Conservation (phyloP, 2,329 filamentous ascomycete genomes). For the Claviceps sp. region DNA sequence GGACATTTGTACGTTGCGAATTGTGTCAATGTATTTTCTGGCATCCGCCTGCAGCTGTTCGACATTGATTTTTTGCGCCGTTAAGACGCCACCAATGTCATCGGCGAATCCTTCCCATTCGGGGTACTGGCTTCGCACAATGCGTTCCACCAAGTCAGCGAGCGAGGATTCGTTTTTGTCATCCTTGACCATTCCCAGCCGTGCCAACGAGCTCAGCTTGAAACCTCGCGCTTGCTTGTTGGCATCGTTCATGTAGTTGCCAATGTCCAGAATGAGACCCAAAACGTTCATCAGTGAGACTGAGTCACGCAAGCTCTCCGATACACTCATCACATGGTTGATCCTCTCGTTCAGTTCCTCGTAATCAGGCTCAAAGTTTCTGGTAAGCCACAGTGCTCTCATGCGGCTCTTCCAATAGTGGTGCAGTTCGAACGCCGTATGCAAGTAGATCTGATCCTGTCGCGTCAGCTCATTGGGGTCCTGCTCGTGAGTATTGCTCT, state of each 20-base stretch:
- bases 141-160: slow-evolving; percentile 89
- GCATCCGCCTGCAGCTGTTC: slow-evolving; percentile 82
- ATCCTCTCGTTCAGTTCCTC: slow-evolving; percentile 81
- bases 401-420: slow-evolving; percentile 99
- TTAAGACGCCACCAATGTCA: slow-evolving; percentile 69
- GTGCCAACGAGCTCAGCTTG: slow-evolving; percentile 87
- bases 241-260: slow-evolving; percentile 99
- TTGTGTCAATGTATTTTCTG: slow-evolving; percentile 84
- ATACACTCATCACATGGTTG: slow-evolving; percentile 71
- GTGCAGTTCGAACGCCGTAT: slow-evolving; percentile 84
- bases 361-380: slow-evolving; percentile 76
- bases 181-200: slow-evolving; percentile 95
- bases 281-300: slow-evolving; percentile 92
- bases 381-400: slow-evolving; percentile 74
- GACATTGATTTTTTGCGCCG: slow-evolving; percentile 82
- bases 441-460: slow-evolving; percentile 90
- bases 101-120: slow-evolving; percentile 84
- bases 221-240: slow-evolving; percentile 98
- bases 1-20: slow-evolving; percentile 84
- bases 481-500: slow-evolving; percentile 64
- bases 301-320: slow-evolving; percentile 80
- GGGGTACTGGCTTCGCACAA: slow-evolving; percentile 90
- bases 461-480: slow-evolving; percentile 81
- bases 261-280: slow-evolving; percentile 90
- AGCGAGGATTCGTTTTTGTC: slow-evolving; percentile 97